phyloP scores from a whole-genome alignment of 345 rosid genomes.

The Acer saccharum region DNA sequence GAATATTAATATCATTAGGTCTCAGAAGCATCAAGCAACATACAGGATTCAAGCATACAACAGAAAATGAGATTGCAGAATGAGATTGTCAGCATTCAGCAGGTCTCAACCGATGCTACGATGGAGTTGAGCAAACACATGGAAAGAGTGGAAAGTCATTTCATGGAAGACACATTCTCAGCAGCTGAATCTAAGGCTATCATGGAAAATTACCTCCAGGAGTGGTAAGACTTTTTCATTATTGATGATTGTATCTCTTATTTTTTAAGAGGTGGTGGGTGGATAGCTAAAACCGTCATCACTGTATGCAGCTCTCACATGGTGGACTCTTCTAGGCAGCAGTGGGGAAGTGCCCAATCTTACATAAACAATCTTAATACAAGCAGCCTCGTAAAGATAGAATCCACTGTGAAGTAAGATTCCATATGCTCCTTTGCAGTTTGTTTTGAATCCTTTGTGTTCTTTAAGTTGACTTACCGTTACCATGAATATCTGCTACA shows the following conservation, averaged over 20 bases:
- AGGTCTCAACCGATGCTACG: constrained; percentile 53
- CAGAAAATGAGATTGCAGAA: constrained; percentile 59
- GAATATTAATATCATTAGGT: constrained; percentile 42
- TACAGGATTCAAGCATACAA: constrained; percentile 39
- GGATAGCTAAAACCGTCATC: too few species aligned
- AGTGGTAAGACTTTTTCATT: constrained; percentile 48
- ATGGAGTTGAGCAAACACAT: constrained; percentile 50
- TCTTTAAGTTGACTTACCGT: neutral
- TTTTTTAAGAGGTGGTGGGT: neutral
- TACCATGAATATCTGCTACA: neutral
- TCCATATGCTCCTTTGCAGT: neutral
- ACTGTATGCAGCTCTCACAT: constrained; percentile 51
- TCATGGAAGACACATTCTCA: constrained; percentile 61
- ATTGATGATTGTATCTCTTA: neutral
- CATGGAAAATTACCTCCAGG: constrained; percentile 57
- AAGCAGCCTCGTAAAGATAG: constrained; percentile 36
- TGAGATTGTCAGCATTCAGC: constrained; percentile 61
- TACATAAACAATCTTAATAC: constrained; percentile 31
- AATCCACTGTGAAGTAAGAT: constrained; percentile 39
- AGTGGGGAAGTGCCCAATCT: constrained; percentile 59
- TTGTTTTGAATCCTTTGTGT: neutral
- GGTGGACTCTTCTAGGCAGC: constrained; percentile 45
- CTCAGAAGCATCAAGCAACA: constrained; percentile 55
- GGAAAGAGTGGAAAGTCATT: constrained; percentile 43
- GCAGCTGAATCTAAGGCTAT: constrained; percentile 54